Base-by-base conservation (phyloP, 108 stramenopile species). In the Fistulifera pelliculosa region DNA sequence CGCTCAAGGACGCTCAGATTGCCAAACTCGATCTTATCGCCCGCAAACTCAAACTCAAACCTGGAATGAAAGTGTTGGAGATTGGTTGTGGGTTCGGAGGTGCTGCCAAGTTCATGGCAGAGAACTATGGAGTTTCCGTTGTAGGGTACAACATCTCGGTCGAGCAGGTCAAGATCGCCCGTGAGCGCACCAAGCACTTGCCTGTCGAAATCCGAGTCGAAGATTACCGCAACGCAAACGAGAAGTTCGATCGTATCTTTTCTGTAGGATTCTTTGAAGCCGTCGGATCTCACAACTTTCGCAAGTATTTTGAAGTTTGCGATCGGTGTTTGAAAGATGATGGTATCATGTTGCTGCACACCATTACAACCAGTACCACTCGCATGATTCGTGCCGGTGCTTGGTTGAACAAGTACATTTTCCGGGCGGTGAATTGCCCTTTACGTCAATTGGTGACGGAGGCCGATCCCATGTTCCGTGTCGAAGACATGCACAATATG, bases 51-150 rank as follows among this genome's bases (percentile, higher is more conserved):
- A 35, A 42, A 16, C 52, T 52, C 31, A 38, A 52, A 12, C 31
- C 27, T 4, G 52, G 52, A 7, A 35, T 52, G 52, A 22, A 52
- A 39, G 67, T 85, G 28, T 45, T 85, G 16, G 83, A 85, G 49
- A 61, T 83, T 23, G 83, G 83, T 35, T 85, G 83, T 54, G 83
- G 83, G 23, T 85, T 80, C 80, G 83, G 83, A 19, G 66, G 64
- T 27, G 65, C 80, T 21, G 72, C 44, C 17, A 17, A 45, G 17
- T 45, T 8, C 11, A 45, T 45, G 44, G 44, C 44, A 2, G 21
- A 17, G 11, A 25, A 52, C 44, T 21, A 45, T 21, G 21, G 21
- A 4, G 44, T 45, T 21, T 21, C 19, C 44, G 44, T 45, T 3
- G 44, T 45, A 2, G 44, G 19, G 2, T 45, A 45, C 44, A 45